phyloP scores from a whole-genome alignment of 371 early-diverging fungal species.

The Catenaria anguillulae region DNA sequence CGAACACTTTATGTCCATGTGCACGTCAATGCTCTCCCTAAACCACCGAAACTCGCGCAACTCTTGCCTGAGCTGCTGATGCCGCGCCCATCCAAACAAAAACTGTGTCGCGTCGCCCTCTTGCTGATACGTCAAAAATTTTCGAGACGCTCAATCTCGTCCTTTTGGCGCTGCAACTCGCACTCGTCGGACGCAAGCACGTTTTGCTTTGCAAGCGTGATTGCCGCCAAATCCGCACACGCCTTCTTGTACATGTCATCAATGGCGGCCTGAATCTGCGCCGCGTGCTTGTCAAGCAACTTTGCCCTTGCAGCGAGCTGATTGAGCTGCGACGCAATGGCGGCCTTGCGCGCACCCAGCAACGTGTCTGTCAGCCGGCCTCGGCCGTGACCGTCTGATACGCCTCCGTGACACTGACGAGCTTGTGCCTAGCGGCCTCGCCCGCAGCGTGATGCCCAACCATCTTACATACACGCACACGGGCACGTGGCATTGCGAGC shows the following conservation, averaged over 20 bases:
- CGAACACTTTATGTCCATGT: conserved; percentile 29
- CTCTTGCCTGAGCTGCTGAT: conserved; percentile 27
- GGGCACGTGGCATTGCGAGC: conserved; percentile 38
- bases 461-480: conserved; percentile 43
- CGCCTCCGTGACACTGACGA: conserved; percentile 34
- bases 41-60: conserved; percentile 33
- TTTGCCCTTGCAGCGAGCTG: conserved; percentile 24
- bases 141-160: conserved; percentile 31
- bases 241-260: conserved; percentile 30
- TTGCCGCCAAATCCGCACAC: conserved; percentile 18
- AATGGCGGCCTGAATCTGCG: conserved; percentile 21
- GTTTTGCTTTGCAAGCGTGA: conserved; percentile 21
- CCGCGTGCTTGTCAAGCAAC: conserved; percentile 28
- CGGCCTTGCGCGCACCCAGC: conserved; percentile 21
- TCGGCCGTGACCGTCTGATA: conserved; percentile 30
- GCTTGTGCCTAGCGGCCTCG: conserved; percentile 33
- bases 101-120: conserved; percentile 32
- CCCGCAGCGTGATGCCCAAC: conserved; percentile 38
- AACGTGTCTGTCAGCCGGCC: conserved; percentile 18
- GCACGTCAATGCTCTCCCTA: conserved; percentile 31
- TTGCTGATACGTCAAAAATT: conserved; percentile 31
- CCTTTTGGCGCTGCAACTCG: conserved; percentile 30
- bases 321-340: conserved; percentile 28
- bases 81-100: conserved; percentile 30
- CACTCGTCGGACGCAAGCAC: conserved; percentile 32